Percentiles rank a stretch among this genome's conserved stretches.
These are phyloP conservation scores for Verticillium dahliae DNA, from an alignment of 2,329 filamentous ascomycete genomes.

Conservation along the genomic window DNA sequence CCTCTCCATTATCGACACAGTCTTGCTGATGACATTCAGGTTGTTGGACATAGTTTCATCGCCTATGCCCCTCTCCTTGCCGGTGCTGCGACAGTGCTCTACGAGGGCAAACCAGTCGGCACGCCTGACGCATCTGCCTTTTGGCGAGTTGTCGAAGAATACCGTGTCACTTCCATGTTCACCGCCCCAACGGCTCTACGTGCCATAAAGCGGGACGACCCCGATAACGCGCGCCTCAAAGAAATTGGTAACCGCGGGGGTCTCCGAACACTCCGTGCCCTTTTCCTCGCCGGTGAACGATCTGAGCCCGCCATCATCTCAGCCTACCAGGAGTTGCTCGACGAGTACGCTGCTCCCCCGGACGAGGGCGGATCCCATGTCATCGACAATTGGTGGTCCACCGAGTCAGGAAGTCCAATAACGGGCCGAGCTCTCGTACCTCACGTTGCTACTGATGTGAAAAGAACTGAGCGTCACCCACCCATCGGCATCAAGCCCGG, in stretches of 20 bases:
- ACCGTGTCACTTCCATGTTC: constrained; percentile 77
- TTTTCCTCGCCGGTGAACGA: constrained; percentile 85
- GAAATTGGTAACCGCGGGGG: constrained; percentile 61
- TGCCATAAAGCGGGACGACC: constrained; percentile 81
- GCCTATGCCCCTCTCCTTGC: constrained; percentile 81
- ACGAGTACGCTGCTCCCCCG: constrained; percentile 55
- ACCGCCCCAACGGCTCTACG: constrained; percentile 84
- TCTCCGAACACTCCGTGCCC: constrained; percentile 61
- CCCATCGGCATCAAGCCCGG: constrained; percentile 66
- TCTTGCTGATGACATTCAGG: constrained; percentile 1
- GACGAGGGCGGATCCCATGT: constrained; percentile 42
- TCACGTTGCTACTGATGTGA: constrained; percentile 28
- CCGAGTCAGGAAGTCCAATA: constrained; percentile 52
- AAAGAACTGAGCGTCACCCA: not conserved
- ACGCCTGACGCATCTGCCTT: constrained; percentile 84
- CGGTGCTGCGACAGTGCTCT: constrained; percentile 80
- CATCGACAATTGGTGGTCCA: constrained; percentile 57
- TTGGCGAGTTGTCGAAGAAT: constrained; percentile 80
- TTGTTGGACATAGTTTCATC: constrained; percentile 69
- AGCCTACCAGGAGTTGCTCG: constrained; percentile 71
- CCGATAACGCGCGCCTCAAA: constrained; percentile 60
- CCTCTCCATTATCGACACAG: not conserved
- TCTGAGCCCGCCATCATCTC: constrained; percentile 81
- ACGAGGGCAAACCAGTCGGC: constrained; percentile 89
- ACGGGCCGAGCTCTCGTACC: constrained; percentile 43